Percentiles rank a stretch among this genome's conserved stretches.
phyloP scores from a whole-genome alignment of 1,139 yeast species.

The Diutina neorugosa region DNA sequence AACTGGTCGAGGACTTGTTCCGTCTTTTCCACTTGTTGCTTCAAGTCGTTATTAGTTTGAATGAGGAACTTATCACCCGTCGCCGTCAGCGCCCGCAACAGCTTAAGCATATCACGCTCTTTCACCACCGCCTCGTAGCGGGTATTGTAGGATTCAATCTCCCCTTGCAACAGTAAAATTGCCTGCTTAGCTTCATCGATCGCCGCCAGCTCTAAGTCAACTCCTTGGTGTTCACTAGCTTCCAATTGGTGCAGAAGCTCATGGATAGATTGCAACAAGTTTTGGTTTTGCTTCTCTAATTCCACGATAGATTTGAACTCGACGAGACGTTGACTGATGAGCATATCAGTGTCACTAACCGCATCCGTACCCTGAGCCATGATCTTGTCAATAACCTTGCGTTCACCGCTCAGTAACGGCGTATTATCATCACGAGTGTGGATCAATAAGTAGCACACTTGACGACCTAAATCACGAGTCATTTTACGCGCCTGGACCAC shows the following conservation, averaged over 20 bases:
- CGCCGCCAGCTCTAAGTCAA: conserved; percentile 41
- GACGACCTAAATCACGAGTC: conserved; percentile 65
- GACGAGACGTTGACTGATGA: conserved; percentile 65
- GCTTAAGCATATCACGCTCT: conserved; percentile 57
- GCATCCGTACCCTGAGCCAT: conserved; percentile 21
- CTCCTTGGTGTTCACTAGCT: conserved; percentile 25
- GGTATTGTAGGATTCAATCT: conserved; percentile 37
- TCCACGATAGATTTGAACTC: conserved; percentile 57
- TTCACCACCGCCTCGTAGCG: conserved; percentile 41
- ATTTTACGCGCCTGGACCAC: conserved; percentile 38
- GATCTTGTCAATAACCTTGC: conserved; percentile 36
- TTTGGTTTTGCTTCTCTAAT: conserved; percentile 62
- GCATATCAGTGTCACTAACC: conserved; percentile 49
- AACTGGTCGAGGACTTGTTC: conserved; percentile 20
- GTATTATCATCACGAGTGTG: conserved; percentile 45
- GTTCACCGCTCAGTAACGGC: conserved; percentile 49
- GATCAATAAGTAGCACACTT: conserved; percentile 59
- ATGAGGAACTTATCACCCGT: conserved; percentile 9
- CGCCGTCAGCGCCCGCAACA: conserved; percentile 13
- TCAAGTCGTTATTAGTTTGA: conserved; percentile 19
- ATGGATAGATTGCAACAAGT: conserved; percentile 54
- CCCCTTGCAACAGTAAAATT: conserved; percentile 53
- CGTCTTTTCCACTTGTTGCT: conserved; percentile 16
- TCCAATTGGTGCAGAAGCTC: conserved; percentile 63
- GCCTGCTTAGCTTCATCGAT: conserved; percentile 70